phyloP scores from a whole-genome alignment of 2,329 filamentous ascomycete genomes.

The Tolypocladium cylindrosporum region DNA sequence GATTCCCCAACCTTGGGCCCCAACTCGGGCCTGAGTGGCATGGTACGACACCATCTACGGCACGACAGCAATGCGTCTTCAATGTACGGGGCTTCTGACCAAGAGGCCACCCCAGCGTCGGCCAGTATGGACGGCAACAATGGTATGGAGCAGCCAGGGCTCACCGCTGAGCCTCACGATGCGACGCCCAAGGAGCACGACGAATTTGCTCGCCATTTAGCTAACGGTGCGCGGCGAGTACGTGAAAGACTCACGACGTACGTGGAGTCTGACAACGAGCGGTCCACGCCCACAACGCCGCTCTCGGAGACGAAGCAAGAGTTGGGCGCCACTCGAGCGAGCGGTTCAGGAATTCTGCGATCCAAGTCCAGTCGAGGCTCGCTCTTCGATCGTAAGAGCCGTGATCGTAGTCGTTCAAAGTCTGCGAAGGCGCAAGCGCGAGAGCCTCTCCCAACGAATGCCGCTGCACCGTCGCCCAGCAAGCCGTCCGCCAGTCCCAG shows the following conservation, averaged over 20 bases:
- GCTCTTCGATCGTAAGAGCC: conserved; percentile 37
- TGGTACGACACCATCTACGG: conserved; percentile 78
- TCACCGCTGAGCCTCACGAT: neutral
- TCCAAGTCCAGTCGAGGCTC: conserved; percentile 60
- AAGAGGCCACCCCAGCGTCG: conserved; percentile 12
- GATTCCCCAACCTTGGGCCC: conserved; percentile 79
- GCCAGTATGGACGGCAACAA: neutral
- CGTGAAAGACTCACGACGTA: conserved; percentile 64
- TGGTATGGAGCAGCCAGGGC: neutral
- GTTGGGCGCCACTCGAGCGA: conserved; percentile 28
- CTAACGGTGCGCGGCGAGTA: conserved; percentile 58
- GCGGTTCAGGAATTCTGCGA: conserved; percentile 54
- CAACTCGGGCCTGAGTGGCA: conserved; percentile 58
- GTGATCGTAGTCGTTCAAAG: conserved; percentile 36
- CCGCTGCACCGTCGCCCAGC: conserved; percentile 27
- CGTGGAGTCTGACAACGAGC: conserved; percentile 49
- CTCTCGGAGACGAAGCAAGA: conserved; percentile 27
- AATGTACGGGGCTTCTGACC: conserved; percentile 47
- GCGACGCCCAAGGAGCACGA: conserved; percentile 38
- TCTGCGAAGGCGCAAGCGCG: conserved; percentile 54
- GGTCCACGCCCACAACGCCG: conserved; percentile 13
- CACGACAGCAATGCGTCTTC: conserved; percentile 75
- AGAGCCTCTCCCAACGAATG: conserved; percentile 37
- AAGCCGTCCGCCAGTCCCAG: conserved; percentile 17
- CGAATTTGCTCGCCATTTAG: conserved; percentile 65